These are phyloP conservation scores for Fraxinus paxiana DNA, from an alignment of 305 asterid species.

Conservation along the genomic window DNA sequence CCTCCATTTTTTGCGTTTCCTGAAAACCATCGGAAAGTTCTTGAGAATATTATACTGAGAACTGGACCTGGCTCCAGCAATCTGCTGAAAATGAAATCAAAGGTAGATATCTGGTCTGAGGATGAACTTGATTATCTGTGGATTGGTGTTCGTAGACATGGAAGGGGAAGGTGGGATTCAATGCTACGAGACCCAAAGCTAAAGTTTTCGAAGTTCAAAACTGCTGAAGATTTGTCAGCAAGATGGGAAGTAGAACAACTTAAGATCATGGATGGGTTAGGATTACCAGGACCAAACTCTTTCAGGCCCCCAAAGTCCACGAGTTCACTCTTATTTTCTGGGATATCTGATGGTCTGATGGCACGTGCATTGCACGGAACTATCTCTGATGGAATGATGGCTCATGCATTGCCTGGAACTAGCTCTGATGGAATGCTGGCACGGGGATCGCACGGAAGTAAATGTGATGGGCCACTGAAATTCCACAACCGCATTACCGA, in stretches of 20 bases:
- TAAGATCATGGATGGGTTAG: constrained; percentile 61
- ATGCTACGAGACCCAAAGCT: constrained; percentile 78
- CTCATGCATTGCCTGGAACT: background rate
- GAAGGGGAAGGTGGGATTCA: constrained; percentile 78
- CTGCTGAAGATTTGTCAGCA: constrained; percentile 56
- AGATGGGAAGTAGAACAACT: constrained; percentile 91
- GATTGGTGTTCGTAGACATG: constrained; percentile 92
- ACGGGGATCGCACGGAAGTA: constrained; percentile 56
- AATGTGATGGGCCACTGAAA: constrained; percentile 44
- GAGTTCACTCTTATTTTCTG: constrained; percentile 31
- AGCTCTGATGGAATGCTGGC: constrained; percentile 24
- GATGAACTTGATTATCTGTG: constrained; percentile 88
- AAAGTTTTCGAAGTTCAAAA: constrained; percentile 67
- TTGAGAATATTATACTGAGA: constrained; percentile 66
- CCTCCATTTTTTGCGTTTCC: constrained; percentile 68
- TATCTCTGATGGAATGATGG: constrained; percentile 56
- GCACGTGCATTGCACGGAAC: constrained; percentile 51
- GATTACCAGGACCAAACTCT: constrained; percentile 31
- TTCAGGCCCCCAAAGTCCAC: constrained; percentile 38
- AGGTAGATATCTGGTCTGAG: constrained; percentile 70
- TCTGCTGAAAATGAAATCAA: constrained; percentile 45
- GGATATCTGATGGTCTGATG: constrained; percentile 51
- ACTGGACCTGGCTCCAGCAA: constrained; percentile 65
- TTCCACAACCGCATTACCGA: constrained; percentile 68
- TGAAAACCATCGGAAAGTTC: constrained; percentile 78